Base-by-base conservation (phyloP, 2,329 filamentous ascomycete species). In the Polytolypa hystricis region DNA sequence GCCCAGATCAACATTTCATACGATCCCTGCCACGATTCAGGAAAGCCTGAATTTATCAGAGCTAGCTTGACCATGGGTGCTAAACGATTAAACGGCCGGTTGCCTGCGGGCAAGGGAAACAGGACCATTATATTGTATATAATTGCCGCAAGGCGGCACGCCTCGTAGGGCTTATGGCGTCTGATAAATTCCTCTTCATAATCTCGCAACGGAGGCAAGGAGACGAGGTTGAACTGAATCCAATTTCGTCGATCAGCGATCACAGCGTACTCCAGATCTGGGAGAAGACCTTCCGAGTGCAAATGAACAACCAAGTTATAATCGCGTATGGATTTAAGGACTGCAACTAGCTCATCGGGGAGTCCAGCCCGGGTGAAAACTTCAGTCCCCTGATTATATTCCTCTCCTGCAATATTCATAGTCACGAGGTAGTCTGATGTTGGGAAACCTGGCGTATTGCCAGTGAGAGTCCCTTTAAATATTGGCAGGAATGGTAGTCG, bases 121-220 rank as follows among this genome's bases (percentile, higher is more conserved):
- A 62, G 46, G 5, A 63, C 55, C 7, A 60, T 53, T 15, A 61
- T 51, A 34, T 55, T 53, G 43, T 57, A 63, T 10, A 62, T 48
- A 3, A 60, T 41, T 1, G 50, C 53, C 3, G 56, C 53, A 3
- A 64, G 46, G 8, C 59, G 59, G 30, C 50, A 55, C 7, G 55
- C 41, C 31, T 62, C 55, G 39, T 61, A 60, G 11, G 55, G 50
- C 10, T 46, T 37, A 18, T 49, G 43, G 6, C 28, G 21, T 7
- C 41, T 18, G 14, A 15, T 12, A 19, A 39, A 39, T 15, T 37
- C 16, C 10, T 46, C 34, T 4, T 37, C 15, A 3, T 54, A 39
- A 9, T 52, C 38, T n/a, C 46, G 38, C 23, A 46, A 47, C 2
- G 55, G 42, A 4, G 51, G 48, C 3, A 63, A 41, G 4, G 45